Evolutionary conservation across 73 alveolate species (phyloP), one percentile per base, ranked within the genome.

Genomic region (Durusdinium trenchii): DNA sequence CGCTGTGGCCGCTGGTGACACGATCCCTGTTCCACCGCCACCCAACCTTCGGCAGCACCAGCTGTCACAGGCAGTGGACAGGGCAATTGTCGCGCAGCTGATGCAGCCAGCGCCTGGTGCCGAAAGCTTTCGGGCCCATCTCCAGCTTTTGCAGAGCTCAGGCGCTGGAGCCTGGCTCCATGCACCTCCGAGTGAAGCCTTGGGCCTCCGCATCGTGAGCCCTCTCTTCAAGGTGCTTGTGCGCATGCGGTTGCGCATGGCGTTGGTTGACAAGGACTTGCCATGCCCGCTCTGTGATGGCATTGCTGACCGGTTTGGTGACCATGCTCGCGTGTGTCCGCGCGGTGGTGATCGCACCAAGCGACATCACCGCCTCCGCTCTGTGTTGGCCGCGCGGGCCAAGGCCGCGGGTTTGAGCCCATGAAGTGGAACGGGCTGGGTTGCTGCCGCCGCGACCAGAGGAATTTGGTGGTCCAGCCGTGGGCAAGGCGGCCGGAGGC

Each of bases 11-110:
- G 75, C 50, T 28, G 54, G 52, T 26, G 52, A 47, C 94, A 52
- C 35, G 32, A 12, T 32, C 47, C 76, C 50, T 2, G 50, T 3
- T 47, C 76, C 76, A 50, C 69, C 94, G 43, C 91, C 91, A 10
- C 62, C 52, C 2, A 46, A 35, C 89, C 62, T 78, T 36, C 47
- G 71, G 71, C 91, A 81, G 71, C 91, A 46, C 5, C 47, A 43
- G 71, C 91, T 81, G 67, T 81, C 91, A 28, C 91, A 81, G 67
- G 91, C 91, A 18, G 42, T 81, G 67, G 91, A 26, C 91, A 3
- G 67, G 35, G 91, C 69, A 2, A 78, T 46, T 35, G 50, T 26
- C 67, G 50, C 30, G 35, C 91, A 81, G 43, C 89, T 78, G 42
- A 1, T 4, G 5, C 40, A 10, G 60, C 40, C 16, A 10, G 40